These are phyloP conservation scores for Oenanthe sinensis DNA, from an alignment of 129 eudicot species.

Conservation along the genomic window DNA sequence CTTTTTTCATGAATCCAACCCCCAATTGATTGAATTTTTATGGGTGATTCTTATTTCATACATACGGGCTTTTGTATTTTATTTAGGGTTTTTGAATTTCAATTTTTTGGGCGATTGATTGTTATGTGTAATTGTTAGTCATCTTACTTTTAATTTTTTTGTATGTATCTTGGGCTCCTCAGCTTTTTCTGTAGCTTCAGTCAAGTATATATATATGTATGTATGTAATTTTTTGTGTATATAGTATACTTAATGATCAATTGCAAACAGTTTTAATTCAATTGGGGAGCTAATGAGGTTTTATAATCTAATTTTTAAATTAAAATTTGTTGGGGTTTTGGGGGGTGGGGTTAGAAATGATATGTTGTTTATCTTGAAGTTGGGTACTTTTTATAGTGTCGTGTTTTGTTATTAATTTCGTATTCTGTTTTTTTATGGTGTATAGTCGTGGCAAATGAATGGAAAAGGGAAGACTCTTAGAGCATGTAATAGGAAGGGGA, in stretches of 20 bases:
- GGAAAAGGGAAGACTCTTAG: conserved; percentile 29
- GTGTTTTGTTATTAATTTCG: not conserved
- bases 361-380: not conserved
- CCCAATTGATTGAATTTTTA: not conserved
- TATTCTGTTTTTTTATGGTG: not conserved
- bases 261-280: not conserved
- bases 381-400: not conserved
- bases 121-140: not conserved
- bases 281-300: not conserved
- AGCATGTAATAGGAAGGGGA: conserved; percentile 27
- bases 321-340: not conserved
- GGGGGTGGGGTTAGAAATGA: too few relatives aligned
- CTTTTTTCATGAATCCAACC: not conserved
- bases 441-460: conserved; percentile 27
- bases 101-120: not conserved
- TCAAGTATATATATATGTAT: not conserved
- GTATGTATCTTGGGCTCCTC: not conserved
- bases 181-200: not conserved
- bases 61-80: not conserved
- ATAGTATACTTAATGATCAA: not conserved
- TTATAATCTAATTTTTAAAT: not conserved
- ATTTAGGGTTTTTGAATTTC: not conserved
- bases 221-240: not conserved
- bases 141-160: not conserved
- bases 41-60: not conserved